Percentiles rank a stretch among this genome's conserved stretches.
phyloP scores from a whole-genome alignment of 1,284 basidiomycete species.

The Phylloporus sp. region DNA sequence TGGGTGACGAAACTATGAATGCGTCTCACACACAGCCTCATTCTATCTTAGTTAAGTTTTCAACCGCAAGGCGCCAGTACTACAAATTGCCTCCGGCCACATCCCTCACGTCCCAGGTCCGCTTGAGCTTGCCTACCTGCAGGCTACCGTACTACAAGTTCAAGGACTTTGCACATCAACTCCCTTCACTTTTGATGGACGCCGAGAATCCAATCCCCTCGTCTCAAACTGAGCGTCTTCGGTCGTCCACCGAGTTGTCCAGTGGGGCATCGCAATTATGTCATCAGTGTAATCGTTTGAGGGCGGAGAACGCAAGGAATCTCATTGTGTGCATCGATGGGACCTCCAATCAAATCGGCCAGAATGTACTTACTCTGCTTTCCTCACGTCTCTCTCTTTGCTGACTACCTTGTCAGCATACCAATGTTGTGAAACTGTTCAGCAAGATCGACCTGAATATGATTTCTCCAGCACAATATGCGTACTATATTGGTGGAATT shows the following conservation, averaged over 20 bases:
- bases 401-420: slow-evolving; percentile 39
- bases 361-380: slow-evolving; percentile 24
- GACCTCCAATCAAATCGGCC: slow-evolving; percentile 38
- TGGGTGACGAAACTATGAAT: too few relatives aligned
- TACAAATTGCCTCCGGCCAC: not conserved
- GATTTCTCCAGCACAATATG: slow-evolving; percentile 29
- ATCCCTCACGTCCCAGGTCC: not conserved
- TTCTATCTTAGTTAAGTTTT: too few relatives aligned
- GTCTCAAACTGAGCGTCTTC: not conserved
- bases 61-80: too few relatives aligned
- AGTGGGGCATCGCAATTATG: not conserved
- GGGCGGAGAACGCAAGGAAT: slow-evolving; percentile 27
- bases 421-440: slow-evolving; percentile 47
- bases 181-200: not conserved
- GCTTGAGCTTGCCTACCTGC: too few relatives aligned
- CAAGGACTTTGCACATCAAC: not conserved
- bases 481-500: slow-evolving; percentile 49
- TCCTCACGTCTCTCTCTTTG: not conserved
- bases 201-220: not conserved
- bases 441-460: slow-evolving; percentile 32
- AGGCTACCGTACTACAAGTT: not conserved
- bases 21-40: too few relatives aligned
- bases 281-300: slow-evolving; percentile 16
- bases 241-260: not conserved
- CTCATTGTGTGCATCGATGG: slow-evolving; percentile 41